Percentiles rank a stretch among this genome's conserved stretches.
Evolutionary conservation across 352 stramenopile species (phyloP).

Genomic region (Globisporangium heterothallicum): DNA sequence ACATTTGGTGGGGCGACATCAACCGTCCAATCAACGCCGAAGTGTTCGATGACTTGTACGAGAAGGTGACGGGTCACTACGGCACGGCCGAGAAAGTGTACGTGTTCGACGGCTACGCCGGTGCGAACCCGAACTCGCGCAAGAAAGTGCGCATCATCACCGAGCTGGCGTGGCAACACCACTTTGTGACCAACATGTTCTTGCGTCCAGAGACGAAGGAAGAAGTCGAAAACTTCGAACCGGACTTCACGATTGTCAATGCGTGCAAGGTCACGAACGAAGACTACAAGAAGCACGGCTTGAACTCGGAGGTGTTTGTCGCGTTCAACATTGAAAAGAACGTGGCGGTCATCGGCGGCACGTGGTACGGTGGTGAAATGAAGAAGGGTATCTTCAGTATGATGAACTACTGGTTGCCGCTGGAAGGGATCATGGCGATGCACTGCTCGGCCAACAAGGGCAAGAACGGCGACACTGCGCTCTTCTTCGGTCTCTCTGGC

Average conservation of each 20-base stretch:
- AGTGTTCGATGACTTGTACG: constrained; percentile 95
- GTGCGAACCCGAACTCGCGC: constrained; percentile 87
- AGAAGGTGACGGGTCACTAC: constrained; percentile 93
- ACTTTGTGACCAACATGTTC: constrained; percentile 98
- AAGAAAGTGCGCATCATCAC: constrained; percentile 97
- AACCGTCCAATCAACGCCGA: constrained; percentile 92
- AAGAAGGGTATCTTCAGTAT: constrained; percentile 99
- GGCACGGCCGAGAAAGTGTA: constrained; percentile 91
- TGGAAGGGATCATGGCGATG: constrained; percentile 96
- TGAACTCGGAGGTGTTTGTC: constrained; percentile 96
- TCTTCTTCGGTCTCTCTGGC: constrained; percentile 96
- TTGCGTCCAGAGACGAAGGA: constrained; percentile 74
- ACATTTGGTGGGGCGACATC: constrained; percentile 97
- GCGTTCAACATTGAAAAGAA: constrained; percentile 97
- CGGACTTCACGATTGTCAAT: constrained; percentile 98
- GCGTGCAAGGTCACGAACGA: constrained; percentile 94
- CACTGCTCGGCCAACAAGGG: constrained; percentile 98
- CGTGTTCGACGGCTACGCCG: constrained; percentile 95
- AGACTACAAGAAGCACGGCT: constrained; percentile 91
- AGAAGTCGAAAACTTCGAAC: constrained; percentile 91
- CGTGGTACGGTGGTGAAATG: constrained; percentile 97
- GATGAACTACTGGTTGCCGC: constrained; percentile 98
- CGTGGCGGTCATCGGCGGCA: constrained; percentile 93
- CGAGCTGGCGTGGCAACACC: constrained; percentile 97
- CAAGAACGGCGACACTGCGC: constrained; percentile 92